Percentiles rank a stretch among this genome's conserved stretches.
phyloP scores from a whole-genome alignment of 805 yeast genomes.

The Jamesozyma spencerorum region DNA sequence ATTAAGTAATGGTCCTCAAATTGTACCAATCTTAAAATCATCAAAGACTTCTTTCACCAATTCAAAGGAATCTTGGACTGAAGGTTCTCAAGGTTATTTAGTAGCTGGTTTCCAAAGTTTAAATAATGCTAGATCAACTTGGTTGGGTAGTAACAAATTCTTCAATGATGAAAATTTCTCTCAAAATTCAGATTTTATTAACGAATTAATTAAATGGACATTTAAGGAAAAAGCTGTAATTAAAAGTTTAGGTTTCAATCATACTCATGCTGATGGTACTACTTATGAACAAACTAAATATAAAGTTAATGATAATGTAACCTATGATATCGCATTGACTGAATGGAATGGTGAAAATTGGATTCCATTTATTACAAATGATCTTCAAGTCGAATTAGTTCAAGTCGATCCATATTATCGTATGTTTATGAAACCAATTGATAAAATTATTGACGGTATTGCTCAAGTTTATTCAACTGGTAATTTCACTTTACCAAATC shows the following conservation, averaged over 20 bases:
- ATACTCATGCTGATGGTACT: constrained; percentile 39
- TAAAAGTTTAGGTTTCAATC: constrained; percentile 44
- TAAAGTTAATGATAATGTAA: constrained; percentile 65
- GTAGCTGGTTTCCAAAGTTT: constrained; percentile 73
- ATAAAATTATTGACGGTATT: constrained; percentile 31
- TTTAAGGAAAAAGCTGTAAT: constrained; percentile 62
- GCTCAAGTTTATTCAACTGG: constrained; percentile 44
- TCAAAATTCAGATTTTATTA: constrained; percentile 34
- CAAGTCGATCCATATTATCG: constrained; percentile 96
- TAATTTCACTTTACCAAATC: constrained; percentile 76
- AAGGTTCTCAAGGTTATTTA: constrained; percentile 70
- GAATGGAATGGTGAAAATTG: constrained; percentile 50
- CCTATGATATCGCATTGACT: constrained; percentile 40
- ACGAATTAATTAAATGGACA: constrained; percentile 55
- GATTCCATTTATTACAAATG: constrained; percentile 57
- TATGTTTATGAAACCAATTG: constrained; percentile 42
- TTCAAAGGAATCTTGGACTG: constrained; percentile 68
- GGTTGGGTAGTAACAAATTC: constrained; percentile 67
- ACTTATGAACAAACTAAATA: constrained; percentile 42
- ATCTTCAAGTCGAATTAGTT: constrained; percentile 72
- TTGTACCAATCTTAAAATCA: constrained; percentile 64
- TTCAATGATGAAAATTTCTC: constrained; percentile 34
- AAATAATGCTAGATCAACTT: constrained; percentile 64
- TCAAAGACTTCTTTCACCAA: constrained; percentile 55
- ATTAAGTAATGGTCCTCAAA: constrained; percentile 54